Conservation (phyloP, 1,139 yeast genomes). For the Blastobotrys malaysiensis region DNA sequence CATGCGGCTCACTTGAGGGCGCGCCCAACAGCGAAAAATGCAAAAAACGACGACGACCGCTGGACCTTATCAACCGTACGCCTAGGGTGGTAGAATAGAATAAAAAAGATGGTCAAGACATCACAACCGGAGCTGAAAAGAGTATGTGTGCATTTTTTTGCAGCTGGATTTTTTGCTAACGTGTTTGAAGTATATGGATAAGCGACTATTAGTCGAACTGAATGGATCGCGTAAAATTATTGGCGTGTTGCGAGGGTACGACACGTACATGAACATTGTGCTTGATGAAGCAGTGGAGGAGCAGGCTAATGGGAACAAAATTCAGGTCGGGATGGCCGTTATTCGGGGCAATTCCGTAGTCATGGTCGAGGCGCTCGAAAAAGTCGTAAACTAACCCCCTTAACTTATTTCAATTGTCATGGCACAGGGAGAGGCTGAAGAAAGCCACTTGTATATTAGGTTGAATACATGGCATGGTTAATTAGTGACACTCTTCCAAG, state of each 20-base stretch:
- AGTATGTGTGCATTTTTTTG: slow-evolving; percentile 26
- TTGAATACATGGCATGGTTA: no score
- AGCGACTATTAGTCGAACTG: slow-evolving; percentile 60
- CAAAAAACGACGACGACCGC: not conserved
- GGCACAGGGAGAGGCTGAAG: no score
- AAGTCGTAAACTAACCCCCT: slow-evolving; percentile 14
- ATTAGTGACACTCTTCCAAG: no score
- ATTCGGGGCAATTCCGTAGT: slow-evolving; percentile 43
- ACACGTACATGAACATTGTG: slow-evolving; percentile 69
- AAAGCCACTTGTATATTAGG: not conserved
- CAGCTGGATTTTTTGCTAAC: not conserved
- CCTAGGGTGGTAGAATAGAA: not conserved
- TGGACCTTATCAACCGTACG: not conserved
- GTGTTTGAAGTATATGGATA: slow-evolving; percentile 59
- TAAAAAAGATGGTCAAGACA: slow-evolving; percentile 16
- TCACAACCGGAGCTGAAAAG: slow-evolving; percentile 62
- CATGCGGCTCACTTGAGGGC: not conserved
- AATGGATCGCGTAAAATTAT: slow-evolving; percentile 69
- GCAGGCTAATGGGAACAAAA: slow-evolving; percentile 44
- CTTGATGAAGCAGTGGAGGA: slow-evolving; percentile 70
- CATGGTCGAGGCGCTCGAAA: slow-evolving; percentile 35
- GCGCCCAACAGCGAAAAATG: not conserved
- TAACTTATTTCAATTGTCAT: not conserved
- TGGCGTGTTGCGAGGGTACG: slow-evolving; percentile 76
- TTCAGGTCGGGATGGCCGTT: slow-evolving; percentile 46